These are phyloP conservation scores for Chalara sp. DNA, from an alignment of 2,329 filamentous ascomycete genomes.

Conservation along the genomic window DNA sequence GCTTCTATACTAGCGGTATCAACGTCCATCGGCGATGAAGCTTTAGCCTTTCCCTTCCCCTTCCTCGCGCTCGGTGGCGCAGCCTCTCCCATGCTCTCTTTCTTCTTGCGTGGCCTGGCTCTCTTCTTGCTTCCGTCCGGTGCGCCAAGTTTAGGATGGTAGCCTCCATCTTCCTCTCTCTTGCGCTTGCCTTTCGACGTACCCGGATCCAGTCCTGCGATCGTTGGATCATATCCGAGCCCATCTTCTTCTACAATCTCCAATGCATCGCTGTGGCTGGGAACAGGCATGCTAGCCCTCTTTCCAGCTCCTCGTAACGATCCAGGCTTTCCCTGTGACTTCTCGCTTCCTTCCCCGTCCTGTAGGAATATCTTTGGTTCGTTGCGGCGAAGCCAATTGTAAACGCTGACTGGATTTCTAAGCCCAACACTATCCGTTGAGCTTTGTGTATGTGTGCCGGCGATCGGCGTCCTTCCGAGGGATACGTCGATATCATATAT, in stretches of 20 bases:
- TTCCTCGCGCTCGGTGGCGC: conserved; percentile 36
- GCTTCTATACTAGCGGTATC: neutral
- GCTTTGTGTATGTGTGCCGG: conserved; percentile 27
- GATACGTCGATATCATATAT: conserved; percentile 48
- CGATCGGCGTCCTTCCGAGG: conserved; percentile 25
- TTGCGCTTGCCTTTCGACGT: conserved; percentile 32
- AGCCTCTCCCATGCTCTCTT: conserved; percentile 11
- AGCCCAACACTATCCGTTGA: conserved; percentile 45
- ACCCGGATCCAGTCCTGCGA: conserved; percentile 13
- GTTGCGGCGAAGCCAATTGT: conserved; percentile 89
- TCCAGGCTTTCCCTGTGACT: conserved; percentile 32
- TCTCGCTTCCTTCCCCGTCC: conserved; percentile 34
- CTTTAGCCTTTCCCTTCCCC: conserved; percentile 50
- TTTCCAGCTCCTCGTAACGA: conserved; percentile 28
- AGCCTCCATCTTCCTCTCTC: conserved; percentile 41
- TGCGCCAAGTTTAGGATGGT: conserved; percentile 48
- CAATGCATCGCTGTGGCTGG: conserved; percentile 23
- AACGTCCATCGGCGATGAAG: conserved; percentile 10
- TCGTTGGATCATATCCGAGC: conserved; percentile 24
- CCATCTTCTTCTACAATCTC: conserved; percentile 31
- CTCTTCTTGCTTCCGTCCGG: conserved; percentile 21
- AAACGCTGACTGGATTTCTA: conserved; percentile 82
- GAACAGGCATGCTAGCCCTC: conserved; percentile 25
- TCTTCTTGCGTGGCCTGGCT: conserved; percentile 21
- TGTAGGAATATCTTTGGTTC: conserved; percentile 81